Percentiles rank a stretch among this genome's conserved stretches.
phyloP scores from a whole-genome alignment of 1,139 yeast genomes.

The Blastobotrys capitulatus region DNA sequence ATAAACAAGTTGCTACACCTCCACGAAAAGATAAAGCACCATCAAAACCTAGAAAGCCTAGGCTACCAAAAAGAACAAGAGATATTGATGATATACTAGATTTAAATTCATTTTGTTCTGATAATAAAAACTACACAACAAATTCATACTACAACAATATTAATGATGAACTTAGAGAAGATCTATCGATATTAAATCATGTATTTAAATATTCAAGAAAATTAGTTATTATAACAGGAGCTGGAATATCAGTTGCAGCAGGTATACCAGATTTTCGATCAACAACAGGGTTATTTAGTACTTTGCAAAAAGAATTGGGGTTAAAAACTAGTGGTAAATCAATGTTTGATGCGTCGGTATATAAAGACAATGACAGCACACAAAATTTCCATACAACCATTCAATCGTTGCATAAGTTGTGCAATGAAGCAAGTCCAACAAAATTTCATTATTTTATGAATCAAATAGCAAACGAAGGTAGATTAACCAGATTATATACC shows the following conservation, averaged over 20 bases:
- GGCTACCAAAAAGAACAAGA: conserved; percentile 22
- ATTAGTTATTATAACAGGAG: conserved; percentile 57
- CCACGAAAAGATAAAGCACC: neutral
- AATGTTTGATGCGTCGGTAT: conserved; percentile 74
- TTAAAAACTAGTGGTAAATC: conserved; percentile 59
- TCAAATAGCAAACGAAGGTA: conserved; percentile 52
- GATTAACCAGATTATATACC: conserved; percentile 60
- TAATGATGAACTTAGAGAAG: conserved; percentile 17
- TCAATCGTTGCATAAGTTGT: conserved; percentile 52
- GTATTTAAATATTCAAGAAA: conserved; percentile 33
- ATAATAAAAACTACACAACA: neutral
- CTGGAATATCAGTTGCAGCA: conserved; percentile 84
- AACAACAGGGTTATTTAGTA: conserved; percentile 65
- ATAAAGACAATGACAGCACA: conserved; percentile 56
- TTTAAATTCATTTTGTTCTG: conserved; percentile 7
- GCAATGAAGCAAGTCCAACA: conserved; percentile 61
- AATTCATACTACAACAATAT: conserved; percentile 1
- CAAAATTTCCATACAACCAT: conserved; percentile 68
- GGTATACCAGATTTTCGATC: conserved; percentile 91
- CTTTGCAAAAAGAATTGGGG: conserved; percentile 42
- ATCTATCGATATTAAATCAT: conserved; percentile 27
- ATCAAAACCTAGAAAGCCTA: conserved; percentile 18
- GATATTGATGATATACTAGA: conserved; percentile 17
- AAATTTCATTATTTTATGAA: conserved; percentile 64
- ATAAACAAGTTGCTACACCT: neutral